These are phyloP conservation scores for Boeremia lycopersici DNA, from an alignment of 2,329 filamentous ascomycete species.

Conservation along the genomic window DNA sequence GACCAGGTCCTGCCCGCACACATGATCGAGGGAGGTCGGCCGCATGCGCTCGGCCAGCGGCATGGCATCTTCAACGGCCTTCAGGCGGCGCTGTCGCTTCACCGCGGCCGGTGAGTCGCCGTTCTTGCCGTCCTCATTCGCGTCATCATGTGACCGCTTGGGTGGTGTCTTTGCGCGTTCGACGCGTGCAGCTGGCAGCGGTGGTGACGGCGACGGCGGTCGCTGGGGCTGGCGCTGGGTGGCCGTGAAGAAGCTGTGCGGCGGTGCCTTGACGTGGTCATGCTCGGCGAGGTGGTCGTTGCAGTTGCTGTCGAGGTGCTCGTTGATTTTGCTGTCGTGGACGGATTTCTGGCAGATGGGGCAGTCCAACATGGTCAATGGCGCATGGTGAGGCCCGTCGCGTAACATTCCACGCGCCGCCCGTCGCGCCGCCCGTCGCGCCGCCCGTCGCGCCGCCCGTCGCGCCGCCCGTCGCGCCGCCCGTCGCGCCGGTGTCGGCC, in stretches of 20 bases:
- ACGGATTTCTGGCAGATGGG: slow-evolving; percentile 81
- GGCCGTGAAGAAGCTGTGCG: slow-evolving; percentile 61
- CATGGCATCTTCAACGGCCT: slow-evolving; percentile 69
- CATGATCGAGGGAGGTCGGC: slow-evolving; percentile 79
- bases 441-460: slow-evolving; percentile 7
- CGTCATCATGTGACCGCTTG: slow-evolving; percentile 35
- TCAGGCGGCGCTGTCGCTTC: slow-evolving; percentile 64
- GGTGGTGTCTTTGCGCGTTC: slow-evolving; percentile 36
- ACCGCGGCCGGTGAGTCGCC: slow-evolving; percentile 22
- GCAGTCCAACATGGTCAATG: slow-evolving; percentile 67
- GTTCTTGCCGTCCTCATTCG: slow-evolving; percentile 19
- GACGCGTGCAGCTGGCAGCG: slow-evolving; percentile 18
- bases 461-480: slow-evolving; percentile 9
- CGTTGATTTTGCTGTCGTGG: slow-evolving; percentile 78
- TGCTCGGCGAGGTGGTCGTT: slow-evolving; percentile 67
- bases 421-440: slow-evolving; percentile 6
- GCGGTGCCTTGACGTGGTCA: slow-evolving; percentile 38
- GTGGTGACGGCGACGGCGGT: slow-evolving; percentile 25
- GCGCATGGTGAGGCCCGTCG: slow-evolving; percentile 15
- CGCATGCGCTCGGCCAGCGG: slow-evolving; percentile 95
- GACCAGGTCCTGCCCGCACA: slow-evolving; percentile 90
- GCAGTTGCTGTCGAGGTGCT: slow-evolving; percentile 87
- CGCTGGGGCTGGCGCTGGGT: slow-evolving; percentile 54
- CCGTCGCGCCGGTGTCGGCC: background rate
- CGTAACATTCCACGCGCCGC: slow-evolving; percentile 3